A percentile compares a stretch with the other conserved stretches of the same genome.
phyloP scores from a whole-genome alignment of 177 flowering plant species.

The Vitis hybrid region DNA sequence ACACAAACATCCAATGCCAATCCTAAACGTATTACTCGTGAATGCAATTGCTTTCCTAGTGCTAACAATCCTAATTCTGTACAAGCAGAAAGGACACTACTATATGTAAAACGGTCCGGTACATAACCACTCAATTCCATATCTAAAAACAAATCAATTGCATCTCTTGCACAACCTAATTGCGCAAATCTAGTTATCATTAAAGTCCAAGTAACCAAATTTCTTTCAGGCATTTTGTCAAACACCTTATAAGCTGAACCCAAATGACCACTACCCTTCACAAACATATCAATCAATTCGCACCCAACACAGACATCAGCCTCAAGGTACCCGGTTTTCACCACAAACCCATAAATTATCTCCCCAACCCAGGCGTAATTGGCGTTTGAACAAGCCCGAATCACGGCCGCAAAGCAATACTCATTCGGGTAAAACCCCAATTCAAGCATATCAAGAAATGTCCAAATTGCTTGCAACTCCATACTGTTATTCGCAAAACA shows the following conservation, averaged over 20 bases:
- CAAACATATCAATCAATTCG: slow-evolving; percentile 78
- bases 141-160: slow-evolving; percentile 56
- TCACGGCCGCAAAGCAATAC: slow-evolving; percentile 61
- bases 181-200: slow-evolving; percentile 77
- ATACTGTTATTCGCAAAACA: slow-evolving; percentile 52
- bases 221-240: slow-evolving; percentile 65
- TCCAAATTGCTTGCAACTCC: slow-evolving; percentile 38
- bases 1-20: slow-evolving; percentile 65
- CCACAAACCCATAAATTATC: slow-evolving; percentile 51
- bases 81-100: slow-evolving; percentile 68
- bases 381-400: slow-evolving; percentile 59
- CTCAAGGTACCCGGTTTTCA: slow-evolving; percentile 67
- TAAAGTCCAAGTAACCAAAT: slow-evolving; percentile 75
- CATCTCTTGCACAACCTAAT: slow-evolving; percentile 47
- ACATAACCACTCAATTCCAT: slow-evolving; percentile 51
- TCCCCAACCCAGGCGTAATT: slow-evolving; percentile 40
- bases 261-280: slow-evolving; percentile 53
- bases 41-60: slow-evolving; percentile 71
- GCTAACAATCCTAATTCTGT: slow-evolving; percentile 48
- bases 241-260: slow-evolving; percentile 61
- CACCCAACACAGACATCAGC: slow-evolving; percentile 78
- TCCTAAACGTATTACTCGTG: slow-evolving; percentile 48
- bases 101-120: slow-evolving; percentile 69
- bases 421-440: slow-evolving; percentile 63
- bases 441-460: slow-evolving; percentile 58